These are phyloP conservation scores for Auricularia heimuer DNA, from an alignment of 768 basidiomycete genomes.

Conservation along the genomic window DNA sequence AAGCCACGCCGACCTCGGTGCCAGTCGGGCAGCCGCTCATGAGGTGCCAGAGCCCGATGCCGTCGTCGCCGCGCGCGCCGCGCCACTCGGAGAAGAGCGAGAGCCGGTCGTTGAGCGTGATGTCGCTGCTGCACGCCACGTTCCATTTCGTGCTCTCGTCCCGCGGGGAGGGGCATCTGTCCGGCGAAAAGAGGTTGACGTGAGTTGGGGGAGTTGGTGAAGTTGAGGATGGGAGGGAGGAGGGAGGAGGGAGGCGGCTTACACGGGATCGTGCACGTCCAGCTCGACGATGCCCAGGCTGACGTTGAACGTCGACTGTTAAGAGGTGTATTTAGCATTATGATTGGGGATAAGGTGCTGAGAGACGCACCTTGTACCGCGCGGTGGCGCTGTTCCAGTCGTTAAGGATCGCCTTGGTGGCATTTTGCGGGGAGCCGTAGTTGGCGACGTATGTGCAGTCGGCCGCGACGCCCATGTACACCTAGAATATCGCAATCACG, in stretches of 20 bases:
- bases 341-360: too few relatives aligned
- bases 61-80: conserved; percentile 59
- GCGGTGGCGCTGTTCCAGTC: conserved; percentile 72
- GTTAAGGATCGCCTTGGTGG: conserved; percentile 64
- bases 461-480: conserved; percentile 80
- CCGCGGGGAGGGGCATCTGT: conserved; percentile 55
- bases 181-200: background rate
- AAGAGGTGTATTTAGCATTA: conserved; percentile 15
- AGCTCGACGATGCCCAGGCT: conserved; percentile 77
- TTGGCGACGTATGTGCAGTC: conserved; percentile 69
- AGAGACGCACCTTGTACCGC: conserved; percentile 58
- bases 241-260: conserved; percentile 8
- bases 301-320: conserved; percentile 66
- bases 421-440: conserved; percentile 55
- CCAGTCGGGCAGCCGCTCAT: conserved; percentile 78
- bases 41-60: conserved; percentile 78
- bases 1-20: conserved; percentile 79
- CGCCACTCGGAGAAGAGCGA: conserved; percentile 79
- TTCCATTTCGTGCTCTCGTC: conserved; percentile 57
- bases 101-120: conserved; percentile 57
- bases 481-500: conserved; percentile 5
- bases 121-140: conserved; percentile 41
- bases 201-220: background rate
- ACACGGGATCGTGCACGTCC: conserved; percentile 54
- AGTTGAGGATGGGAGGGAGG: too few relatives aligned